phyloP scores from a whole-genome alignment of 306 rosid genomes.

The Cucumis cinereus region DNA sequence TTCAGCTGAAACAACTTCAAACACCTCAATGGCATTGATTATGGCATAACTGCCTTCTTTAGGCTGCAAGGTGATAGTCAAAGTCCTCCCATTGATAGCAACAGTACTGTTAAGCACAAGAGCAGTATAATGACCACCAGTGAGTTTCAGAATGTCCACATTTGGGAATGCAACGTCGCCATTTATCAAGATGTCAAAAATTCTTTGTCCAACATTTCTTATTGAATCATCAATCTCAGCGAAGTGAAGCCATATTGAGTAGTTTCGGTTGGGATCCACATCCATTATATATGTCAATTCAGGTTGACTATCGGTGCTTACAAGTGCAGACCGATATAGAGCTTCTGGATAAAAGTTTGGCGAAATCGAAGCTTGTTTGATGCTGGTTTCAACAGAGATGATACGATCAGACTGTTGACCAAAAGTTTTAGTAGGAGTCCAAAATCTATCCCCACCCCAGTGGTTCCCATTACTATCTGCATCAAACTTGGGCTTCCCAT shows the following conservation, averaged over 20 bases:
- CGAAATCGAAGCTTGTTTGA: slow-evolving; percentile 44
- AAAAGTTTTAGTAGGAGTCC: slow-evolving; percentile 42
- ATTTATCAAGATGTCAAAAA: slow-evolving; percentile 62
- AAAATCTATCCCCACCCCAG: slow-evolving; percentile 92
- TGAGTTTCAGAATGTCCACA: slow-evolving; percentile 60
- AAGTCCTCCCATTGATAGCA: slow-evolving; percentile 60
- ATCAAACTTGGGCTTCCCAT: slow-evolving; percentile 59
- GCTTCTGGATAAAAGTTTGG: slow-evolving; percentile 92
- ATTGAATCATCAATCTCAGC: slow-evolving; percentile 70
- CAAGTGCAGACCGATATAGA: slow-evolving; percentile 63
- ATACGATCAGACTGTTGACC: slow-evolving; percentile 43
- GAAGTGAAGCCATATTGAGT: slow-evolving; percentile 87
- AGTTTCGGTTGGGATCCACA: slow-evolving; percentile 84
- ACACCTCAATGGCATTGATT: slow-evolving; percentile 79
- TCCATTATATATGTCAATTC: slow-evolving; percentile 56
- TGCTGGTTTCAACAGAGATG: slow-evolving; percentile 52
- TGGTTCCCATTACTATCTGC: slow-evolving; percentile 46
- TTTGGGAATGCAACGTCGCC: slow-evolving; percentile 34
- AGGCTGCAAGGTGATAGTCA: slow-evolving; percentile 55
- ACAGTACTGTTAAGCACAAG: slow-evolving; percentile 76
- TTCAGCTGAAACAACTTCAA: slow-evolving; percentile 59
- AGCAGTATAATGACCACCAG: slow-evolving; percentile 61
- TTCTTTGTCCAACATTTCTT: slow-evolving; percentile 52
- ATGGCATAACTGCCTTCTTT: slow-evolving; percentile 43
- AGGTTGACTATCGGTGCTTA: slow-evolving; percentile 49